phyloP scores from a whole-genome alignment of 176 grass and related monocot genomes.

The Pontederia crassipes region DNA sequence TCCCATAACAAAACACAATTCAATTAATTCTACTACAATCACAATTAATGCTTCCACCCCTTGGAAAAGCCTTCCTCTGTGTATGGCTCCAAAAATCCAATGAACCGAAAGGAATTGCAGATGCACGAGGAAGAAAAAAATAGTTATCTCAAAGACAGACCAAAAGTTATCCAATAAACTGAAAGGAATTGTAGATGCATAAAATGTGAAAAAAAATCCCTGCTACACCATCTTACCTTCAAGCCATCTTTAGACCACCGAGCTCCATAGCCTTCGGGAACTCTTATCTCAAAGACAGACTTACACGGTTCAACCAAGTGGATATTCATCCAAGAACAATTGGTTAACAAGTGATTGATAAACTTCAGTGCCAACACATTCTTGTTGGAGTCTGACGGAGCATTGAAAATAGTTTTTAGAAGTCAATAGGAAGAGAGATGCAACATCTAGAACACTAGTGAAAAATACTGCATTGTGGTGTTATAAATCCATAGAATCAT shows the following conservation, averaged over 20 bases:
- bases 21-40: too few relatives aligned
- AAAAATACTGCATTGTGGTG: neutral
- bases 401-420: slow-evolving; percentile 12
- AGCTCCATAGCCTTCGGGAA: slow-evolving; percentile 69
- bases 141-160: too few relatives aligned
- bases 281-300: slow-evolving; percentile 76
- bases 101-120: slow-evolving; percentile 43
- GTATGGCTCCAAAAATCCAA: slow-evolving; percentile 92
- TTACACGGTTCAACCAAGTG: slow-evolving; percentile 55
- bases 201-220: slow-evolving; percentile 3
- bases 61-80: slow-evolving; percentile 51
- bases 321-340: slow-evolving; percentile 77
- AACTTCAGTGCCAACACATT: slow-evolving; percentile 48
- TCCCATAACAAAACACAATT: too few relatives aligned
- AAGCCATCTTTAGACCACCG: slow-evolving; percentile 77
- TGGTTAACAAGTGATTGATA: slow-evolving; percentile 41
- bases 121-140: neutral
- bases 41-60: slow-evolving; percentile 48
- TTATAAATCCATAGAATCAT: slow-evolving; percentile 8
- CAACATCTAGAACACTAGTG: slow-evolving; percentile 2
- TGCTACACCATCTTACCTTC: slow-evolving; percentile 31
- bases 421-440: slow-evolving; percentile 17
- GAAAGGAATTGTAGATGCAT: slow-evolving; percentile 6
- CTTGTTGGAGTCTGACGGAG: slow-evolving; percentile 55
- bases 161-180: slow-evolving; percentile 57